Evolutionary conservation across 108 stramenopile species (phyloP), one percentile per base, ranked within the genome.

Genomic region (Pelagomonas calceolata): DNA sequence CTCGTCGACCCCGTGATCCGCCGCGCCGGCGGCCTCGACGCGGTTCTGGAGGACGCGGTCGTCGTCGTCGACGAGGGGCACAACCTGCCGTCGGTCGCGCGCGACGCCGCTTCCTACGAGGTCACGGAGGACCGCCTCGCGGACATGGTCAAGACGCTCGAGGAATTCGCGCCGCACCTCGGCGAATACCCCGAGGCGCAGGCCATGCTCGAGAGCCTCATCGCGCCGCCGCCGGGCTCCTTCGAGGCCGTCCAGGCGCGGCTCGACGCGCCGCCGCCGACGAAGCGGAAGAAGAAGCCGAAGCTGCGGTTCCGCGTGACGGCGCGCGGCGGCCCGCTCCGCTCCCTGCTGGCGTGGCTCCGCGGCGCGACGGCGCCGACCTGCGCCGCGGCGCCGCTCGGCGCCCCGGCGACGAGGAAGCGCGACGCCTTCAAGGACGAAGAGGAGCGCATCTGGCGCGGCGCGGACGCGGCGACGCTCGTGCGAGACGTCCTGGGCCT

Each of bases 61-160:
- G 79, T 86, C 17, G 82, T 86, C 30, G 77, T 86, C 31, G 85
- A 86, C 76, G 85, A 87, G 74, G 86, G 83, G n/a, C 86, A 87
- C 76, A 87, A 87, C 72, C 63, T 87, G 36, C 85, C 84, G 71
- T 32, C 63, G 29, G 80, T 81, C n/a, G 83, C 81, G 34, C 60
- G 79, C 63, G 85, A 87, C 9, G 71, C 83, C 30, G 68, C 84
- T 7, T 80, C 81, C 32, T 82, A 81, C 74, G 75, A 77, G 32
- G 63, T 87, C 26, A 75, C 71, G 34, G 72, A 60, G 51, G 51
- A 60, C 51, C 51, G 51, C 7, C 51, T 60, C 51, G 51, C 51
- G 51, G 51, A 26, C 51, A 17, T 60, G 21, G 51, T 60, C 7
- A 1, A 3, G 21, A 60, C 51, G 21, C 51, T 60, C 51, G 21